These are phyloP conservation scores for Verbascum thapsus DNA, from an alignment of 257 asterid species.

Conservation along the genomic window DNA sequence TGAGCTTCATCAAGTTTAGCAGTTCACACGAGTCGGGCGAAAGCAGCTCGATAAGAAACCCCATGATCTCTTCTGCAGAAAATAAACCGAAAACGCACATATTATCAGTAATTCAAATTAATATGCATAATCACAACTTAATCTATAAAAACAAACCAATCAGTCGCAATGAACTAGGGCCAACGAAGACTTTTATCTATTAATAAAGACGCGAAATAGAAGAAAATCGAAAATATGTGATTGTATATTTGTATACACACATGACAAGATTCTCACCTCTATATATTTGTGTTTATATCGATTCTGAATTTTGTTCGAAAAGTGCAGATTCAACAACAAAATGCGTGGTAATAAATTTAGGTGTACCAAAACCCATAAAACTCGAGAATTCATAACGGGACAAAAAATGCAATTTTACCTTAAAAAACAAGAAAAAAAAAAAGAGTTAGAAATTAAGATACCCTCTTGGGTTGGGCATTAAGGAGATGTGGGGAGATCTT, in stretches of 20 bases:
- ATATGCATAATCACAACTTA: neutral
- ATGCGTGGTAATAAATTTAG: too few species aligned
- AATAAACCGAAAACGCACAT: neutral
- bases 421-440: neutral
- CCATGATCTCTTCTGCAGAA: slow-evolving; percentile 58
- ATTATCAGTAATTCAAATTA: neutral
- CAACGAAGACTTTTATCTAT: neutral
- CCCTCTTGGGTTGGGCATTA: slow-evolving; percentile 51
- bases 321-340: too few species aligned
- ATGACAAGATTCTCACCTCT: too few species aligned
- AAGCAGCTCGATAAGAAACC: slow-evolving; percentile 60
- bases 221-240: too few species aligned
- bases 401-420: neutral
- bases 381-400: too few species aligned
- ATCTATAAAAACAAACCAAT: too few species aligned
- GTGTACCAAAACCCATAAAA: too few species aligned
- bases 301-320: too few species aligned
- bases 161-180: too few species aligned
- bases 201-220: too few species aligned
- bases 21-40: slow-evolving; percentile 36
- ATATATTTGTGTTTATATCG: too few species aligned
- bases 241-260: too few species aligned
- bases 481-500: slow-evolving; percentile 74
- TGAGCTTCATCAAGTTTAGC: slow-evolving; percentile 22
- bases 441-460: slow-evolving; percentile 7